Evolutionary conservation across 148 eudicot genomes (phyloP).

Genomic region (Rhododendron kiyosumense): DNA sequence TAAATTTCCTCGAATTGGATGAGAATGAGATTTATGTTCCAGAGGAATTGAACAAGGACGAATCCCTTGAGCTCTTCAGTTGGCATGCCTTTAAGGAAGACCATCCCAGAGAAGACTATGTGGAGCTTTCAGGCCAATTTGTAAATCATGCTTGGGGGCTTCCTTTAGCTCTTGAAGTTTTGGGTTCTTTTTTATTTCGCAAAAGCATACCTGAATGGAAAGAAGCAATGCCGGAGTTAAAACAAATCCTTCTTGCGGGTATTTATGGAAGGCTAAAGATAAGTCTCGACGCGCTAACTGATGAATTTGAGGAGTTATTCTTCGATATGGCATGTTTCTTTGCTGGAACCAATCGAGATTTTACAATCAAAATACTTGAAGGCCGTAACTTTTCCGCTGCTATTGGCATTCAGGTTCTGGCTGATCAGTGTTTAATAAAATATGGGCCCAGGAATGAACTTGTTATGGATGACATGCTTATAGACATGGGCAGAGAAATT

Average conservation of each 20-base stretch:
- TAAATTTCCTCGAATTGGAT: neutral
- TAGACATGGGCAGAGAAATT: slow-evolving; percentile 12
- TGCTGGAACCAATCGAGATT: neutral
- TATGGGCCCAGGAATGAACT: neutral
- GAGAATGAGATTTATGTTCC: neutral
- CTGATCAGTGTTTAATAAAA: neutral
- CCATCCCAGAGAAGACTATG: neutral
- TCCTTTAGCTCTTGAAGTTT: slow-evolving; percentile 6
- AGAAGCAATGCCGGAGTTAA: neutral
- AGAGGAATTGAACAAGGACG: neutral
- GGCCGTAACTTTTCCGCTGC: neutral
- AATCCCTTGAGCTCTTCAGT: neutral
- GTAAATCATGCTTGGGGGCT: neutral
- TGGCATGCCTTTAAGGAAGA: slow-evolving; percentile 3
- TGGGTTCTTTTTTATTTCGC: neutral
- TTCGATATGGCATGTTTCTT: slow-evolving; percentile 13
- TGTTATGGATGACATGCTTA: neutral
- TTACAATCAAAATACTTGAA: slow-evolving; percentile 11
- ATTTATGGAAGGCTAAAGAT: slow-evolving; percentile 6
- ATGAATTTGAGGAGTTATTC: neutral
- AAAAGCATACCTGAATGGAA: neutral
- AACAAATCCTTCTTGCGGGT: neutral
- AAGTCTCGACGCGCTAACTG: neutral
- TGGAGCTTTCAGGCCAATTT: neutral
- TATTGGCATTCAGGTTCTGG: neutral